Evolutionary conservation across 306 rosid genomes (phyloP).

Genomic region (Oemleria cerasiformis): DNA sequence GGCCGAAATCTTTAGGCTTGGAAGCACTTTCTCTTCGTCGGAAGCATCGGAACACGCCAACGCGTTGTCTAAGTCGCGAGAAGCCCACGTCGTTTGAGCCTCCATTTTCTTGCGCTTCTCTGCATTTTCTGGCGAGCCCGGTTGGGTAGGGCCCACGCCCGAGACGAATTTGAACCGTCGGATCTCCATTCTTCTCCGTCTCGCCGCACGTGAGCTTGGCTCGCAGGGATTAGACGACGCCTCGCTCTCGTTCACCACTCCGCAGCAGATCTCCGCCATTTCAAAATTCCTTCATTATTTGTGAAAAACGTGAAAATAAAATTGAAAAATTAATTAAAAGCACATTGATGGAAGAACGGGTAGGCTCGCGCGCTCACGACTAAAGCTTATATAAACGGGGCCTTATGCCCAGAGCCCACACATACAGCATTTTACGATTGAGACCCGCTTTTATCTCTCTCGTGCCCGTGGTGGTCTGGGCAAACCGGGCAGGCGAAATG

Average conservation of each 20-base stretch:
- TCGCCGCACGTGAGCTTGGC: constrained; percentile 34
- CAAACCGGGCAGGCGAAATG: constrained; percentile 15
- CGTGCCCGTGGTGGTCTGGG: constrained; percentile 17
- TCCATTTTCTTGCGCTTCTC: constrained; percentile 35
- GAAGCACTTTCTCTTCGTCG: constrained; percentile 18
- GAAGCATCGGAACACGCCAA: constrained; percentile 17
- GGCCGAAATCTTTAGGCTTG: neutral
- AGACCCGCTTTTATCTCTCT: constrained; percentile 2
- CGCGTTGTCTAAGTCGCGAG: constrained; percentile 30
- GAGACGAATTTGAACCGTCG: constrained; percentile 39
- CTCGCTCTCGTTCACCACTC: constrained; percentile 30
- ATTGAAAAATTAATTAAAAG: neutral
- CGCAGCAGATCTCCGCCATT: constrained; percentile 49
- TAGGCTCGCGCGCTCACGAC: constrained; percentile 15
- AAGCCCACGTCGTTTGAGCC: constrained; percentile 4
- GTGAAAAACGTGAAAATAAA: neutral
- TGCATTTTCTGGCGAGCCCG: constrained; percentile 8
- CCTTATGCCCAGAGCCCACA: neutral
- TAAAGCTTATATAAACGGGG: neutral
- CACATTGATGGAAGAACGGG: neutral
- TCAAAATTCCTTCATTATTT: neutral
- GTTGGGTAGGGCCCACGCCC: constrained; percentile 18
- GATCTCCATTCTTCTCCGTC: constrained; percentile 59
- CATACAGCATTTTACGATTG: constrained; percentile 6
- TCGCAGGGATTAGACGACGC: constrained; percentile 13